These are phyloP conservation scores for Aschersonia sp. DNA, from an alignment of 2,329 filamentous ascomycete genomes.

Conservation along the genomic window DNA sequence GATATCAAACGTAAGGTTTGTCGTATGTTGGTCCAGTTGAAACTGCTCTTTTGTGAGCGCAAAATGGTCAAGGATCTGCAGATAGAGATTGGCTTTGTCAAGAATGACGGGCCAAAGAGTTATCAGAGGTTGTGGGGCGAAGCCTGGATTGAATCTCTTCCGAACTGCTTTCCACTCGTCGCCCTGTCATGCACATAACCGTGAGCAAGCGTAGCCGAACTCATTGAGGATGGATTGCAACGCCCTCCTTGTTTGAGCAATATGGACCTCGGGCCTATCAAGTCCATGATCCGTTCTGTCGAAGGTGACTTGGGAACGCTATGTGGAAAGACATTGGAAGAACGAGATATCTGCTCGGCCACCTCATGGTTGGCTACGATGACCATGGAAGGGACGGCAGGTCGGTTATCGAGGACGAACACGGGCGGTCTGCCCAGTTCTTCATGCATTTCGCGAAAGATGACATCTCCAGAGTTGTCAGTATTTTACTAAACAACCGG, in stretches of 20 bases:
- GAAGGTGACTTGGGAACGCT: conserved; percentile 18
- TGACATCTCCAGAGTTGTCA: neutral
- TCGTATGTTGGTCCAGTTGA: conserved; percentile 12
- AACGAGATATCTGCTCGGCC: conserved; percentile 21
- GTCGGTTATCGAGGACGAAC: conserved; percentile 19
- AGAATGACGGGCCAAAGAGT: conserved; percentile 19
- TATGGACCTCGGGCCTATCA: conserved; percentile 10
- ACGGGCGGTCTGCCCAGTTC: conserved; percentile 16
- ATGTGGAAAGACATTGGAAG: conserved; percentile 15
- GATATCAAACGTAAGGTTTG: conserved; percentile 23
- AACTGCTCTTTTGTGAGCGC: conserved; percentile 13
- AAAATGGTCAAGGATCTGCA: conserved; percentile 13
- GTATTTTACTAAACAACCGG: too few relatives aligned
- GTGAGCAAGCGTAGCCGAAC: neutral
- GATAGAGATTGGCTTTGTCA: conserved; percentile 12
- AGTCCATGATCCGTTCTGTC: conserved; percentile 8
- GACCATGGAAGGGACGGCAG: conserved; percentile 16
- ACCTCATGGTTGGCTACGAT: conserved; percentile 17
- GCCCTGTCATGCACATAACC: neutral
- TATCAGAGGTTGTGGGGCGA: conserved; percentile 23
- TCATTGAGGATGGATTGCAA: neutral
- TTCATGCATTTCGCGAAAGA: conserved; percentile 10
- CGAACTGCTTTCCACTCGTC: conserved; percentile 11
- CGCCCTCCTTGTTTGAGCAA: conserved; percentile 1
- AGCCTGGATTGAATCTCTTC: conserved; percentile 22